These are phyloP conservation scores for Nymphaea thermarum DNA, from an alignment of 164 flowering plant genomes.

Conservation along the genomic window DNA sequence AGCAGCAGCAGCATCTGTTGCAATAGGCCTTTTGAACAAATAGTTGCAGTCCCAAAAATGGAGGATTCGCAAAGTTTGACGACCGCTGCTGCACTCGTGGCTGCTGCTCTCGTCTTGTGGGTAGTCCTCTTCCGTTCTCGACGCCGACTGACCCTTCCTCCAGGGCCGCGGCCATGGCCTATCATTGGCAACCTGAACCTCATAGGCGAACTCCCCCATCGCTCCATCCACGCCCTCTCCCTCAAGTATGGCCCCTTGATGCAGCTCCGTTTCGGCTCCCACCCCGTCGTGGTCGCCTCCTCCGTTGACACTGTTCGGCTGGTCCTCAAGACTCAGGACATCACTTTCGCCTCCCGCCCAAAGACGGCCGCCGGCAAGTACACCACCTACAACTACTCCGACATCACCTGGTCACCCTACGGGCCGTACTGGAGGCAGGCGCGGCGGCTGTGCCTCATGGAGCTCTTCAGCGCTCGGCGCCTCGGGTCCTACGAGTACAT, in stretches of 20 bases:
- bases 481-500: constrained; percentile 64
- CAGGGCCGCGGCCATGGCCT: constrained; percentile 83
- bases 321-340: constrained; percentile 58
- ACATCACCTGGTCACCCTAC: constrained; percentile 67
- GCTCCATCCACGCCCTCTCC: constrained; percentile 45
- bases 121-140: constrained; percentile 14
- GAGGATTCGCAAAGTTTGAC: no score
- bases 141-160: constrained; percentile 35
- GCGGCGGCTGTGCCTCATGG: constrained; percentile 49
- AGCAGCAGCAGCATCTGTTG: no score
- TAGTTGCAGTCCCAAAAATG: no score
- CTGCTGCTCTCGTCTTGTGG: constrained; percentile 2
- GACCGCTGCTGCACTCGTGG: neutral
- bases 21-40: no score
- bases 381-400: constrained; percentile 61
- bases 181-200: constrained; percentile 74
- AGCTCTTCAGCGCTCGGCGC: constrained; percentile 49
- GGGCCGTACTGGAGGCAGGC: constrained; percentile 82
- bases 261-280: constrained; percentile 55
- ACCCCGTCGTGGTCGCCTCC: constrained; percentile 54
- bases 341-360: constrained; percentile 49
- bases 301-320: constrained; percentile 53
- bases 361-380: constrained; percentile 57
- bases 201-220: constrained; percentile 65
- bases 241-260: constrained; percentile 59